phyloP scores from a whole-genome alignment of 2,329 filamentous ascomycete genomes.

The Elsinoe necatrix region DNA sequence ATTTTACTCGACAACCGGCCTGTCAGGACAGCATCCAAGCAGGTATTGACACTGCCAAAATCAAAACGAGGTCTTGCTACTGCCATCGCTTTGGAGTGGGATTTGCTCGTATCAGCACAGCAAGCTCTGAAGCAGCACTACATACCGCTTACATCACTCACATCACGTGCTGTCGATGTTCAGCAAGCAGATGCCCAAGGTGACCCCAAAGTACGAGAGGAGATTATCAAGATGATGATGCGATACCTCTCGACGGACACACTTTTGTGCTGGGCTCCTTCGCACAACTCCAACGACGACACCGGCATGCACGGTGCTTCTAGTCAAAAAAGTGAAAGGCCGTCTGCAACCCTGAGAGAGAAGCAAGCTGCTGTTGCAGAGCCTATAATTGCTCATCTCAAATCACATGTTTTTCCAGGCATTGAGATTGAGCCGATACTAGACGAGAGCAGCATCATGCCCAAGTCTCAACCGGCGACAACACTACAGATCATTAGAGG shows the following conservation, averaged over 20 bases:
- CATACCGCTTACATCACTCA: constrained; percentile 79
- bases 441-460: constrained; percentile 68
- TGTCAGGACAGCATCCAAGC: constrained; percentile 67
- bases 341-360: constrained; percentile 51
- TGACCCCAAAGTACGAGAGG: constrained; percentile 47
- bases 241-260: constrained; percentile 89
- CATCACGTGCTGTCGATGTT: constrained; percentile 77
- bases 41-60: constrained; percentile 61
- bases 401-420: constrained; percentile 71
- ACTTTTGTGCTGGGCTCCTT: constrained; percentile 78
- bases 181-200: constrained; percentile 53
- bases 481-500: constrained; percentile 69
- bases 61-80: constrained; percentile 74
- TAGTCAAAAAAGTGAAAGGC: constrained; percentile 33
- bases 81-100: constrained; percentile 89
- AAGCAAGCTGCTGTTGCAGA: constrained; percentile 62
- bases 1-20: constrained; percentile 71
- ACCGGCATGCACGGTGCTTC: constrained; percentile 28
- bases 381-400: constrained; percentile 64
- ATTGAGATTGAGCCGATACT: constrained; percentile 72
- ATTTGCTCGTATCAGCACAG: constrained; percentile 68
- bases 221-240: constrained; percentile 62
- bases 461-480: constrained; percentile 59
- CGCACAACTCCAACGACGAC: constrained; percentile 42
- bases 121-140: constrained; percentile 80